Evolutionary conservation across 345 rosid genomes (phyloP).

Genomic region (Schrenkiella parvula): DNA sequence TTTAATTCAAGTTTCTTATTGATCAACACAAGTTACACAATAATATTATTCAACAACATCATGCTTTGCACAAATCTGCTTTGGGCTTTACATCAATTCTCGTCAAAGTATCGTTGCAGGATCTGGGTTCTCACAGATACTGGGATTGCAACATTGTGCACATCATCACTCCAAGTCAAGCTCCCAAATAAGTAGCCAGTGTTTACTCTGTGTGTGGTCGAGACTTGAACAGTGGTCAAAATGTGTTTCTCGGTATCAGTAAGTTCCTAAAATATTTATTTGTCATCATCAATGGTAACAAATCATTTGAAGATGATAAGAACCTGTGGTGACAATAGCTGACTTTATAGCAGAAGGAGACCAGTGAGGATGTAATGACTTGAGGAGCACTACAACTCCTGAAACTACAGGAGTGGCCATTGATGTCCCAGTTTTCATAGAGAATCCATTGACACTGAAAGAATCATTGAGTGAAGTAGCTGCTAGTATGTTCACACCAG

Average conservation of each 20-base stretch:
- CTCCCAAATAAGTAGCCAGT: slow-evolving; percentile 44
- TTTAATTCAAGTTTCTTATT: too few relatives aligned
- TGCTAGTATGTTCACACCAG: slow-evolving; percentile 37
- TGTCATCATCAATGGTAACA: not conserved
- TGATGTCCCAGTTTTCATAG: slow-evolving; percentile 36
- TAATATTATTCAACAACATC: too few relatives aligned
- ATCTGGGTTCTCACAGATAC: slow-evolving; percentile 13
- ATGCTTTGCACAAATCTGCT: too few relatives aligned
- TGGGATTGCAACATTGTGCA: slow-evolving; percentile 16
- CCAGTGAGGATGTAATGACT: slow-evolving; percentile 35
- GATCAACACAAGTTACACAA: too few relatives aligned
- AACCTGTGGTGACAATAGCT: slow-evolving; percentile 45
- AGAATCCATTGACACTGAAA: not conserved
- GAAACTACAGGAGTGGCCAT: slow-evolving; percentile 39
- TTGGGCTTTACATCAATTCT: not conserved
- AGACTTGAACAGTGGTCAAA: slow-evolving; percentile 8
- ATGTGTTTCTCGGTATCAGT: not conserved
- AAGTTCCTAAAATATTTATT: not conserved
- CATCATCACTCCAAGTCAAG: slow-evolving; percentile 38
- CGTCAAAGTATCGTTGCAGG: not conserved
- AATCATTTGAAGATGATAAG: not conserved
- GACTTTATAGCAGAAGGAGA: slow-evolving; percentile 46
- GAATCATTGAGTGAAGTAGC: slow-evolving; percentile 20
- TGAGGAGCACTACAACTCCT: slow-evolving; percentile 37
- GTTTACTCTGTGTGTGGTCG: slow-evolving; percentile 28